phyloP scores from a whole-genome alignment of 2,329 filamentous ascomycete genomes.

The Cryphonectria japonica region DNA sequence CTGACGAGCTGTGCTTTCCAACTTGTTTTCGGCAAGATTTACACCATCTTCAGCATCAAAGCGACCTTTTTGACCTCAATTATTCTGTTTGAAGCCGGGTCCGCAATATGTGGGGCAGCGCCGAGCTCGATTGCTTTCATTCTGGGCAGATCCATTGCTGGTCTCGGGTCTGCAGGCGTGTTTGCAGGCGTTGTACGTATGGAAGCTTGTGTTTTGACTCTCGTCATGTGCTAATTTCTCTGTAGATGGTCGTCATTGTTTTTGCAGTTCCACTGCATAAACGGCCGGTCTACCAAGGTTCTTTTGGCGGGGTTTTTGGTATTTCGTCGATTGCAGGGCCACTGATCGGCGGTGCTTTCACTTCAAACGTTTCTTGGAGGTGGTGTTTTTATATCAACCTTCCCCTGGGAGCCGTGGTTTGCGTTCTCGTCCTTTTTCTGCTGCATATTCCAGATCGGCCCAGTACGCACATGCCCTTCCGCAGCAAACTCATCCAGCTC shows the following conservation, averaged over 20 bases:
- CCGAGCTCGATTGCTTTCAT: slow-evolving; percentile 36
- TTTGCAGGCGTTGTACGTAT: slow-evolving; percentile 33
- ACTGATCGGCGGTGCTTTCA: slow-evolving; percentile 34
- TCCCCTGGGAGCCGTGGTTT: slow-evolving; percentile 1
- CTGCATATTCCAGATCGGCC: slow-evolving; percentile 27
- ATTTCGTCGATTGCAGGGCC: slow-evolving; percentile 25
- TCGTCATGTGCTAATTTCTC: background rate
- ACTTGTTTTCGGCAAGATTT: slow-evolving; percentile 28
- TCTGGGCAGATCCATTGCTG: slow-evolving; percentile 35
- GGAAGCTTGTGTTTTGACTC: no score
- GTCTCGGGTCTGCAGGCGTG: slow-evolving; percentile 34
- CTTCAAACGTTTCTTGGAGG: slow-evolving; percentile 32
- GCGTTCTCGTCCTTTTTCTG: slow-evolving; percentile 29
- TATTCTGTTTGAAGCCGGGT: slow-evolving; percentile 31
- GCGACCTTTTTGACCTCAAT: slow-evolving; percentile 19
- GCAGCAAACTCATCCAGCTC: slow-evolving; percentile 33
- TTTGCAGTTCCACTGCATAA: slow-evolving; percentile 10
- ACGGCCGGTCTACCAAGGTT: slow-evolving; percentile 9
- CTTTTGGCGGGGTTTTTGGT: slow-evolving; percentile 16
- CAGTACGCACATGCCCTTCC: slow-evolving; percentile 25
- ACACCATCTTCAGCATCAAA: slow-evolving; percentile 24
- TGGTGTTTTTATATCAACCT: slow-evolving; percentile 35
- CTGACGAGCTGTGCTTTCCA: slow-evolving; percentile 29
- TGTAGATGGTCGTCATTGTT: slow-evolving; percentile 16
- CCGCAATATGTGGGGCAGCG: slow-evolving; percentile 35